phyloP scores from a whole-genome alignment of 345 rosid genomes.

The Luvunga scandens region DNA sequence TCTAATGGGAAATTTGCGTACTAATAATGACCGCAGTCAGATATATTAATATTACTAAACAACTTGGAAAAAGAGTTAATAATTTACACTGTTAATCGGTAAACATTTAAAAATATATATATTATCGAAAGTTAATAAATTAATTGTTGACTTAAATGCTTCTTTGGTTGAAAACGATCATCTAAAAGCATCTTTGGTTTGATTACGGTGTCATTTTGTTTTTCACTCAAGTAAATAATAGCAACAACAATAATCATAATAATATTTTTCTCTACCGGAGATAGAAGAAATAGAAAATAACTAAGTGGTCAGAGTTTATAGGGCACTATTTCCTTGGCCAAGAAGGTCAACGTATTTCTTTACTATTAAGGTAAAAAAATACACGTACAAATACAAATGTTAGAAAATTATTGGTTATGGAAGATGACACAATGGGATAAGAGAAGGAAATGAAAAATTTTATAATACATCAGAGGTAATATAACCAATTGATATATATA shows the following conservation, averaged over 20 bases:
- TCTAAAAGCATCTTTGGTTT: not conserved
- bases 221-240: not conserved
- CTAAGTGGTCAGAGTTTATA: not conserved
- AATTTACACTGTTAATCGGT: no score
- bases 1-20: not conserved
- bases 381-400: not conserved
- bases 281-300: no score
- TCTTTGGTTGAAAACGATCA: no score
- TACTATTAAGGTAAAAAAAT: no score
- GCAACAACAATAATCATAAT: no score
- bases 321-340: not conserved
- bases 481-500: rapidly evolving
- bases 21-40: not conserved
- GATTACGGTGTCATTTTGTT: not conserved
- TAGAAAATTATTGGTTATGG: not conserved
- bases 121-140: no score
- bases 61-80: not conserved
- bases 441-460: no score
- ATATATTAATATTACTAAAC: not conserved
- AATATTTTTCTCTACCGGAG: no score
- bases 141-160: no score
- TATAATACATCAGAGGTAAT: rapidly evolving
- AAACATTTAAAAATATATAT: no score
- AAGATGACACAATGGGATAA: no score
- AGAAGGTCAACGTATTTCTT: not conserved